These are phyloP conservation scores for Colletotrichum acutatum DNA, from an alignment of 2,329 filamentous ascomycete species.

Conservation along the genomic window DNA sequence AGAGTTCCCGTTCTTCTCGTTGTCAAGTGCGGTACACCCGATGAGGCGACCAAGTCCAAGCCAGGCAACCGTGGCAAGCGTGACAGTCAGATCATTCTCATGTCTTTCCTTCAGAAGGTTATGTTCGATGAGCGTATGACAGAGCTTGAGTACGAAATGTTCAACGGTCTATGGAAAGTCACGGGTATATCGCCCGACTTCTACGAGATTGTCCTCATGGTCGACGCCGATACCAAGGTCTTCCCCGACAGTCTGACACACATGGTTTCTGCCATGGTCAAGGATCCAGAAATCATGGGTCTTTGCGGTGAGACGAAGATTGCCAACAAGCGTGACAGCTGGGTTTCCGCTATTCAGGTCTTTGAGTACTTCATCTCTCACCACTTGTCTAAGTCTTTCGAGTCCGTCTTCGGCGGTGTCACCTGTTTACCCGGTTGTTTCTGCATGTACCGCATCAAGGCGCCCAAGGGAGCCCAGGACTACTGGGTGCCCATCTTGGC, in stretches of 20 bases:
- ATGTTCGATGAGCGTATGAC: slow-evolving; percentile 99
- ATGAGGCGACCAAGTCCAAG: slow-evolving; percentile 83
- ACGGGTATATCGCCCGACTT: slow-evolving; percentile 98
- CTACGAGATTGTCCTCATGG: slow-evolving; percentile 98
- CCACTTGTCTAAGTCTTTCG: slow-evolving; percentile 95
- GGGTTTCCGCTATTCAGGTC: slow-evolving; percentile 98
- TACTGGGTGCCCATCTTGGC: slow-evolving; percentile 99
- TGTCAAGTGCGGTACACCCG: slow-evolving; percentile 94
- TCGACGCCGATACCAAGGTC: slow-evolving; percentile 98
- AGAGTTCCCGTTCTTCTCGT: slow-evolving; percentile 97
- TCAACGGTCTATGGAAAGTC: slow-evolving; percentile 98
- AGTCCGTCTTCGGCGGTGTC: slow-evolving; percentile 98
- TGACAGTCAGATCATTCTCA: slow-evolving; percentile 98
- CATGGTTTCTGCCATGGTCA: slow-evolving; percentile 99
- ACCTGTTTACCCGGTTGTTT: slow-evolving; percentile 98
- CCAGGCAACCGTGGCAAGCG: slow-evolving; percentile 98
- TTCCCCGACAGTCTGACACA: slow-evolving; percentile 98
- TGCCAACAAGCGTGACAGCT: slow-evolving; percentile 94
- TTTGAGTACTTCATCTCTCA: slow-evolving; percentile 99
- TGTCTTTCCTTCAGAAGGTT: slow-evolving; percentile 99
- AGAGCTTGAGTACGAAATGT: slow-evolving; percentile 99
- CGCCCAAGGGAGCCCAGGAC: slow-evolving; percentile 97
- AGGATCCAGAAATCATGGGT: slow-evolving; percentile 99
- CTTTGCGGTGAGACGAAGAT: slow-evolving; percentile 99
- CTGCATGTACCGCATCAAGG: slow-evolving; percentile 99